Evolutionary conservation across 441 rosid species (phyloP).

Genomic region (Erysimum cheiri): DNA sequence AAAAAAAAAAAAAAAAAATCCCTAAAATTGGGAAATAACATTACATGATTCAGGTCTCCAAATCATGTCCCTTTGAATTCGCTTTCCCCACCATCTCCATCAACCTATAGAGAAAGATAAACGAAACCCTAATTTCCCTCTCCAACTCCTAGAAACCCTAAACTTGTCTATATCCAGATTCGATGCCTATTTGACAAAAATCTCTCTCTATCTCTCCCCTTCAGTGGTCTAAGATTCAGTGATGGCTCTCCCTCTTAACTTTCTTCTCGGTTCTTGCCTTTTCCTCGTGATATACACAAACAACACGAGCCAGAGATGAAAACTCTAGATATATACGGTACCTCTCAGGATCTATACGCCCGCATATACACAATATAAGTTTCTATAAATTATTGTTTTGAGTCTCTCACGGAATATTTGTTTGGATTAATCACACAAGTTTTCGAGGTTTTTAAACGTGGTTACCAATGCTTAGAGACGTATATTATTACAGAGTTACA

Average conservation of each 20-base stretch:
- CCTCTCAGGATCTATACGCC: conserved; percentile 44
- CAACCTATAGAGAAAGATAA: conserved; percentile 15
- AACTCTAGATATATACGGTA: conserved; percentile 36
- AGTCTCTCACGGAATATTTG: conserved; percentile 7
- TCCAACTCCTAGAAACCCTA: conserved; percentile 41
- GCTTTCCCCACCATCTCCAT: conserved; percentile 48
- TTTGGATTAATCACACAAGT: conserved; percentile 15
- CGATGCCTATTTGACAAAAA: conserved; percentile 18
- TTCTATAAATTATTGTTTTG: conserved; percentile 16
- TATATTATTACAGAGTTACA: not conserved
- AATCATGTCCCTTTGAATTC: conserved; percentile 52
- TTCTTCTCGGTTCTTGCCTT: conserved; percentile 26
- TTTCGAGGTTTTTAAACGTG: conserved; percentile 14
- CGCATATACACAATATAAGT: conserved; percentile 23
- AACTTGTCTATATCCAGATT: conserved; percentile 32
- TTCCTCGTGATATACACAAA: conserved; percentile 40
- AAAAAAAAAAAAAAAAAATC: conserved; percentile 20
- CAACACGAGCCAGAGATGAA: conserved; percentile 45
- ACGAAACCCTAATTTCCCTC: conserved; percentile 42
- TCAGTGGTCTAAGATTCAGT: conserved; percentile 37
- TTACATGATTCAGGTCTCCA: conserved; percentile 56
- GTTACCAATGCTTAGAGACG: not conserved
- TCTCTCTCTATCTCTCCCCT: conserved; percentile 18
- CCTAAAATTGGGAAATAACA: conserved; percentile 42
- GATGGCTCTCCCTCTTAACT: conserved; percentile 38